Conservation (phyloP, 768 basidiomycete species). For the Amanita muscaria region DNA sequence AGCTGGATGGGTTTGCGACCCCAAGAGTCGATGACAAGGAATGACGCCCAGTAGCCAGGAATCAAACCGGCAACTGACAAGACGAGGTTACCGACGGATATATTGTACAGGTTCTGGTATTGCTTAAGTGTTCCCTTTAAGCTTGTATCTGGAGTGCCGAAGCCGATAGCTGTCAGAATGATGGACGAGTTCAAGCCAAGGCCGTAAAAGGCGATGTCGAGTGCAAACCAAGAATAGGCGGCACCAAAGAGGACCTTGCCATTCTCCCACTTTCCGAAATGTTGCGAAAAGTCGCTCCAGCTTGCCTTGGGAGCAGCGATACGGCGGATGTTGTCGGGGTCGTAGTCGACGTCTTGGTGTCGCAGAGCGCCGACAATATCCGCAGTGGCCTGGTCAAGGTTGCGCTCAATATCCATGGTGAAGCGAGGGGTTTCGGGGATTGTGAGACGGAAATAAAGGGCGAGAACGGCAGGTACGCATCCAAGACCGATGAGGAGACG, state of each 20-base stretch:
- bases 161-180: slow-evolving; percentile 69
- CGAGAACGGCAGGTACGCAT: slow-evolving; percentile 69
- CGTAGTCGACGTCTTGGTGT: slow-evolving; percentile 34
- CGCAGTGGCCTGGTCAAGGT: slow-evolving; percentile 61
- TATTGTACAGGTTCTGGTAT: slow-evolving; percentile 52
- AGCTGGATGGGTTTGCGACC: slow-evolving; percentile 79
- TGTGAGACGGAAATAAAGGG: slow-evolving; percentile 87
- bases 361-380: slow-evolving; percentile 68
- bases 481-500: slow-evolving; percentile 85
- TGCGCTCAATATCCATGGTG: slow-evolving; percentile 89
- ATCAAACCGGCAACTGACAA: slow-evolving; percentile 72
- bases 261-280: slow-evolving; percentile 74
- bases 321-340: slow-evolving; percentile 53
- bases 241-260: slow-evolving; percentile 71
- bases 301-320: slow-evolving; percentile 62
- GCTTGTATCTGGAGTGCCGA: slow-evolving; percentile 44
- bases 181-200: slow-evolving; percentile 77
- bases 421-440: slow-evolving; percentile 88
- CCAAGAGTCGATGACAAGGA: slow-evolving; percentile 65
- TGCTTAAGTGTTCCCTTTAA: slow-evolving; percentile 28
- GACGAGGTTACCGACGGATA: slow-evolving; percentile 69
- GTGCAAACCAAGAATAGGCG: slow-evolving; percentile 83
- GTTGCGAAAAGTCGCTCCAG: slow-evolving; percentile 52
- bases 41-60: slow-evolving; percentile 68
- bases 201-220: slow-evolving; percentile 86